These are phyloP conservation scores for Coniophora puteana DNA, from an alignment of 1,284 basidiomycete species.

Conservation along the genomic window DNA sequence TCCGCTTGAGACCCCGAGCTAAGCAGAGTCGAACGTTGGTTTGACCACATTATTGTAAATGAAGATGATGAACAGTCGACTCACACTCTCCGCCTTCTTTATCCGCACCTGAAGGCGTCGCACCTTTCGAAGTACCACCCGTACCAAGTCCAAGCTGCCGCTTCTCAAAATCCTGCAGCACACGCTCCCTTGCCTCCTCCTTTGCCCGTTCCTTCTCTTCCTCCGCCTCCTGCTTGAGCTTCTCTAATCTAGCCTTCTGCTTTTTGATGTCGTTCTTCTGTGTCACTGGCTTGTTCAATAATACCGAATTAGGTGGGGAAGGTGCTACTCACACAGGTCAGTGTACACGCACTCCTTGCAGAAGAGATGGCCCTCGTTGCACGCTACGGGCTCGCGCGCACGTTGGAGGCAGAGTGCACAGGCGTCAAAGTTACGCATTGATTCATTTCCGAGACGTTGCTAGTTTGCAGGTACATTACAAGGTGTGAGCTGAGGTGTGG, in stretches of 20 bases:
- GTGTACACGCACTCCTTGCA: constrained; percentile 87
- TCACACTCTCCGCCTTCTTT: constrained; percentile 32
- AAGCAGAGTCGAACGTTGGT: not conserved
- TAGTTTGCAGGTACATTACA: constrained; percentile 19
- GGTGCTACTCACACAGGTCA: constrained; percentile 54
- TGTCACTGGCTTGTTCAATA: constrained; percentile 46
- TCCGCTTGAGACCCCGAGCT: constrained; percentile 66
- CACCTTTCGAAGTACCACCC: constrained; percentile 20
- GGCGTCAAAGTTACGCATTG: constrained; percentile 84
- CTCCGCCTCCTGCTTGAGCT: constrained; percentile 72
- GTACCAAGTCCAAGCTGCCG: constrained; percentile 67
- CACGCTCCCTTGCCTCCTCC: constrained; percentile 77
- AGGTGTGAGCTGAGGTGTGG: too few relatives aligned
- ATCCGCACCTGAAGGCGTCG: constrained; percentile 36
- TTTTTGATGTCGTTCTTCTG: constrained; percentile 89
- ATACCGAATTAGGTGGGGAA: not conserved
- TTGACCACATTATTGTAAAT: constrained; percentile 1
- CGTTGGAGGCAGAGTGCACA: constrained; percentile 82
- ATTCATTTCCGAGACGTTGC: constrained; percentile 88
- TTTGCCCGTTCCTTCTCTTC: constrained; percentile 64
- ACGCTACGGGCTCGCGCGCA: constrained; percentile 78
- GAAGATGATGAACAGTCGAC: constrained; percentile 16
- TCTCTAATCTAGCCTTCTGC: constrained; percentile 74
- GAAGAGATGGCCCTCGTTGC: constrained; percentile 82
- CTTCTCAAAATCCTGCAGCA: constrained; percentile 83